A percentile compares a stretch with the other conserved stretches of the same genome.
Evolutionary conservation across 371 early-diverging fungal species (phyloP).

Genomic region (Circinella minor): DNA sequence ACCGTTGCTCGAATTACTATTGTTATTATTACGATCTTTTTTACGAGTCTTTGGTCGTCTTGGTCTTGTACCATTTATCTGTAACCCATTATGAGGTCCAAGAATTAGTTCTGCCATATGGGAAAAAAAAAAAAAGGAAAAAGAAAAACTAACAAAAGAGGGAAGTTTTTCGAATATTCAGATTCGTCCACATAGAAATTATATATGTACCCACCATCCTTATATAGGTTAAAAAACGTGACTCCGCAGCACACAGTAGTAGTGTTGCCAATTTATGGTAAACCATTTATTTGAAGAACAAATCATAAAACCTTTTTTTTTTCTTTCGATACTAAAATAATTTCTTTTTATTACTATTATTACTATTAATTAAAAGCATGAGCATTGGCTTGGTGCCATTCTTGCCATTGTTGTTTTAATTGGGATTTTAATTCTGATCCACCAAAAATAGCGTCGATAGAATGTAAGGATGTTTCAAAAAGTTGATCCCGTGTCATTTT

Average conservation of each 20-base stretch:
- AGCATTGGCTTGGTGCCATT: constrained; percentile 27
- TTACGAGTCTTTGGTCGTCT: constrained; percentile 28
- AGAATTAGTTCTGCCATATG: constrained; percentile 27
- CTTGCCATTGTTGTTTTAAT: constrained; percentile 37
- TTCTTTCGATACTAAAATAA: not conserved
- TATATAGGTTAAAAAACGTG: too few relatives aligned
- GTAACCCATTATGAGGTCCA: constrained; percentile 32
- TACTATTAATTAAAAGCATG: not conserved
- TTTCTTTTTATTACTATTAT: not conserved
- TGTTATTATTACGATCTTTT: not conserved
- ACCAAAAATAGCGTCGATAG: constrained; percentile 58
- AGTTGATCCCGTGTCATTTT: constrained; percentile 37
- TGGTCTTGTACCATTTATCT: constrained; percentile 28
- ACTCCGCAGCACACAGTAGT: too few relatives aligned
- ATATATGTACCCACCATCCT: too few relatives aligned
- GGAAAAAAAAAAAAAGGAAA: constrained; percentile 6
- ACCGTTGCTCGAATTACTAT: not conserved
- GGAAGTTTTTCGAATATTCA: not conserved
- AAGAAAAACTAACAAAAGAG: not conserved
- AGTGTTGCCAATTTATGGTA: too few relatives aligned
- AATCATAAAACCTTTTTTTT: too few relatives aligned
- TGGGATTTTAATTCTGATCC: constrained; percentile 31
- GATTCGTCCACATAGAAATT: too few relatives aligned
- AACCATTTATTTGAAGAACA: too few relatives aligned
- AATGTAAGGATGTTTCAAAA: constrained; percentile 41